Evolutionary conservation across 805 yeast species (phyloP), one percentile per base, ranked within the genome.

Genomic region (Hanseniaspora singularis): DNA sequence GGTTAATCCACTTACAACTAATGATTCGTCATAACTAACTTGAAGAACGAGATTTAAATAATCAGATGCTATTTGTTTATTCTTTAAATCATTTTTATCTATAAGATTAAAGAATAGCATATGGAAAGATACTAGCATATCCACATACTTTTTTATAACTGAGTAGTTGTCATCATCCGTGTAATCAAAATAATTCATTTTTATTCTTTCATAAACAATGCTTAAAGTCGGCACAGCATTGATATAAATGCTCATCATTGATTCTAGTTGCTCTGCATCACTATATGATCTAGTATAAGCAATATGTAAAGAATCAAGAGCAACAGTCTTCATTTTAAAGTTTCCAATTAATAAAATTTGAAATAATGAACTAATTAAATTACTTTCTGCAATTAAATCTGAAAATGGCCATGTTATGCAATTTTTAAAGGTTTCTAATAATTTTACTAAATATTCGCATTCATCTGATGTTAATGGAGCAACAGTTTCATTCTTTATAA

Each of bases 341-440:
- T 80, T 78, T 26, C 74, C 68, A 7, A 78, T 65, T 33, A 75
- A 63, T 44, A 85, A 66, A 27, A 84, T 71, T 49, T 63, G 64
- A 49, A 86, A 71, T 33, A 92, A 66, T 12, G 80, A 73, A 33
- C 71, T 69, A 54, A 86, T 69, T 8, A 86, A 71, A 42, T 83
- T 76, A 42, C 82, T 77, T 33, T 71, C 65, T 37, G 79, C 73
- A 46, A 89, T 71, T 1, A 88, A 77, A 14, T 74, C 68, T 2
- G 96, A 89, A 43, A 83, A 73, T 7, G 88, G 75, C 98, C 98
- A 92, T 55, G 83, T 87, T 50, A 92, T 70, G 55, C 95, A 83
- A 0, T 95, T 81, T 58, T 92, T 92, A 57, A 89, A 73, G 4
- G 94, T 81, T 51, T 87, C 84, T 33, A 92, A 66, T 4, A 82